These are phyloP conservation scores for Rosa multiflora DNA, from an alignment of 306 rosid species.

Conservation along the genomic window DNA sequence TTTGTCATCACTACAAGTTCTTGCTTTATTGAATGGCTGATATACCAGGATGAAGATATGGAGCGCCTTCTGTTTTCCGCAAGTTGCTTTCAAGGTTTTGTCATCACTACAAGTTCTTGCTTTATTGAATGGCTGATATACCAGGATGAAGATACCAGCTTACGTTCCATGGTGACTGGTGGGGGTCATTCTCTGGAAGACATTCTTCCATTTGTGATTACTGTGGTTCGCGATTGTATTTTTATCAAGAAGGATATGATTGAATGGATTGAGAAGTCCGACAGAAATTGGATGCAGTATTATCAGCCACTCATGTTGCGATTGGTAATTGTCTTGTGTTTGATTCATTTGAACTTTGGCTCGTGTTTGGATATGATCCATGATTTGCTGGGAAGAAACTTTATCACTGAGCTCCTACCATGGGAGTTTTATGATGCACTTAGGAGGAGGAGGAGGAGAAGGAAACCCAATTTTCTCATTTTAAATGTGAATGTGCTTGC, in stretches of 20 bases:
- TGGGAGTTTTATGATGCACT: conserved; percentile 28
- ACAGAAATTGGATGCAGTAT: conserved; percentile 6
- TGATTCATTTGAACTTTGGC: conserved; percentile 42
- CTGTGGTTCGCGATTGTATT: conserved; percentile 27
- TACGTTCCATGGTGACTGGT: neutral
- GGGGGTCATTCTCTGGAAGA: neutral
- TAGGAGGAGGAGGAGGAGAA: conserved; percentile 2
- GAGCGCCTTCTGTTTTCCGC: conserved; percentile 58
- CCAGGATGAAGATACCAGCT: conserved; percentile 29
- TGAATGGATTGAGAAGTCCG: conserved; percentile 42
- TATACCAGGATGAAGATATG: too few species aligned
- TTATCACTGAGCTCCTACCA: conserved; percentile 38
- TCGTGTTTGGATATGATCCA: conserved; percentile 14
- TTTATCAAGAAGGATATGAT: neutral
- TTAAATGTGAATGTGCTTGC: conserved; percentile 34
- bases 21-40: conserved; percentile 64
- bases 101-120: conserved; percentile 52
- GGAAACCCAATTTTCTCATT: neutral
- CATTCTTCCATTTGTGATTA: conserved; percentile 14
- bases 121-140: conserved; percentile 62
- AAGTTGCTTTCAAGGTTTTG: conserved; percentile 29
- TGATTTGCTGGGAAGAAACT: conserved; percentile 21
- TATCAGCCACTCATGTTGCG: conserved; percentile 43
- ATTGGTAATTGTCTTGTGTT: conserved; percentile 39
- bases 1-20: conserved; percentile 50